Percentiles rank a stretch among this genome's conserved stretches.
Conservation (phyloP, 768 basidiomycete genomes). For the Imleria badia region DNA sequence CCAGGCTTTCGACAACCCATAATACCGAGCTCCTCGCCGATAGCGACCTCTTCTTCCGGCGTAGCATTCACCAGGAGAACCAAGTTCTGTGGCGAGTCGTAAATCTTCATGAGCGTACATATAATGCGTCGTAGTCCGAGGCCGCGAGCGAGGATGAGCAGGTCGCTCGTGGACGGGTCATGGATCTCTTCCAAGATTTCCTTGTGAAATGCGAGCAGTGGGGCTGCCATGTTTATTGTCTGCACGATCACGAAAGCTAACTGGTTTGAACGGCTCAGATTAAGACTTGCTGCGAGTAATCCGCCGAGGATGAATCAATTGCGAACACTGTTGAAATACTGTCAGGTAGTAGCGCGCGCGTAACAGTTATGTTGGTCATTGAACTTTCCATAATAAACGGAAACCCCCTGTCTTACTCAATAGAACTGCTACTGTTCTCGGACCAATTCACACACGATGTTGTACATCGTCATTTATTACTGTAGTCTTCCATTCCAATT, state of each 20-base stretch:
- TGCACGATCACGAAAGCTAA: neutral
- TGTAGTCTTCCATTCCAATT: too few species aligned
- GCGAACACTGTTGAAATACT: neutral
- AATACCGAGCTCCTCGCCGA: constrained; percentile 89
- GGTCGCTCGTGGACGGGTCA: constrained; percentile 71
- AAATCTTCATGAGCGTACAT: constrained; percentile 89
- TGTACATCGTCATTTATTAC: too few species aligned
- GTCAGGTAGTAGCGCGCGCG: too few species aligned
- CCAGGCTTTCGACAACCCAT: constrained; percentile 91
- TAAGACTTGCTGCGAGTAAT: constrained; percentile 1
- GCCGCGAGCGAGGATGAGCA: constrained; percentile 83
- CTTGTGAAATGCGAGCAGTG: constrained; percentile 65
- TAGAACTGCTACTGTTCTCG: too few species aligned
- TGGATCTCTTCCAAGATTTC: constrained; percentile 65
- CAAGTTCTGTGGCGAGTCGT: constrained; percentile 81
- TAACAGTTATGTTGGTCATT: too few species aligned
- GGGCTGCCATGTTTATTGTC: constrained; percentile 21
- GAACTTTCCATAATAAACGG: too few species aligned
- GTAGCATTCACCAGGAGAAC: constrained; percentile 83
- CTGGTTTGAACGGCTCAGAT: neutral
- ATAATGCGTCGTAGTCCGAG: constrained; percentile 82
- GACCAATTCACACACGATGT: too few species aligned
- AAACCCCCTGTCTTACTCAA: too few species aligned
- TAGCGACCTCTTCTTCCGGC: constrained; percentile 84
- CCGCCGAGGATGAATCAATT: neutral